Conservation (phyloP, 164 flowering plant genomes). For the Tetracentron sinense region DNA sequence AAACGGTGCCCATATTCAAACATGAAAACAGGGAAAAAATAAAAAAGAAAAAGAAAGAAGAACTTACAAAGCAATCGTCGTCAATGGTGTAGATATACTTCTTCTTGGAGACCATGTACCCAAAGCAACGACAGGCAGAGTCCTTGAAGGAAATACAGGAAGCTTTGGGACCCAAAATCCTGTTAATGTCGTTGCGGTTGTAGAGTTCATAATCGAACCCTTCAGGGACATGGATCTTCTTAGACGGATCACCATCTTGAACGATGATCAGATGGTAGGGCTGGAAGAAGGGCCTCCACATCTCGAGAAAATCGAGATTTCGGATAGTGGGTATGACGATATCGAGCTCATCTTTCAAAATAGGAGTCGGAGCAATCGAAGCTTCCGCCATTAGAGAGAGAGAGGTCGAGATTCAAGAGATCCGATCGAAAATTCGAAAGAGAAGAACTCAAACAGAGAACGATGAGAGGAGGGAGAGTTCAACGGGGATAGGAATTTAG, state of each 20-base stretch:
- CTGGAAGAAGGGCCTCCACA: conserved; percentile 84
- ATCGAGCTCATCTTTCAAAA: conserved; percentile 74
- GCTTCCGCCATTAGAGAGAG: conserved; percentile 19
- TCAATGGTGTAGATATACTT: conserved; percentile 88
- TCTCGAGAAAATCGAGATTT: conserved; percentile 78
- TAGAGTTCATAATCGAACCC: conserved; percentile 86
- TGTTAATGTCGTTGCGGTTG: conserved; percentile 70
- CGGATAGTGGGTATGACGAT: conserved; percentile 83
- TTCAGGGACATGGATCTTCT: conserved; percentile 69
- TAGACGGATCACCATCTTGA: conserved; percentile 79
- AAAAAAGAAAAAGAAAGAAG: not conserved
- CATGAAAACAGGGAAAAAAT: not conserved
- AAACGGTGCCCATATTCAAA: too few relatives aligned
- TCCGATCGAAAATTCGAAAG: not conserved
- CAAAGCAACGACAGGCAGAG: conserved; percentile 86
- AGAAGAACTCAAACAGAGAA: too few relatives aligned
- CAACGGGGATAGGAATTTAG: not conserved
- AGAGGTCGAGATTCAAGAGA: conserved; percentile 1
- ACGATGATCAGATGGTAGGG: conserved; percentile 78
- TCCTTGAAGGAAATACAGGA: conserved; percentile 92
- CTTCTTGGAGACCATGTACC: conserved; percentile 84
- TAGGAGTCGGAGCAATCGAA: conserved; percentile 30
- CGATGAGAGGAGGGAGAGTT: not conserved
- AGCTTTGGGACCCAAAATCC: conserved; percentile 74
- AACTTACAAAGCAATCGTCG: conserved; percentile 85